Evolutionary conservation across 2,329 filamentous ascomycete species (phyloP).

Genomic region (Stemphylium beticola): DNA sequence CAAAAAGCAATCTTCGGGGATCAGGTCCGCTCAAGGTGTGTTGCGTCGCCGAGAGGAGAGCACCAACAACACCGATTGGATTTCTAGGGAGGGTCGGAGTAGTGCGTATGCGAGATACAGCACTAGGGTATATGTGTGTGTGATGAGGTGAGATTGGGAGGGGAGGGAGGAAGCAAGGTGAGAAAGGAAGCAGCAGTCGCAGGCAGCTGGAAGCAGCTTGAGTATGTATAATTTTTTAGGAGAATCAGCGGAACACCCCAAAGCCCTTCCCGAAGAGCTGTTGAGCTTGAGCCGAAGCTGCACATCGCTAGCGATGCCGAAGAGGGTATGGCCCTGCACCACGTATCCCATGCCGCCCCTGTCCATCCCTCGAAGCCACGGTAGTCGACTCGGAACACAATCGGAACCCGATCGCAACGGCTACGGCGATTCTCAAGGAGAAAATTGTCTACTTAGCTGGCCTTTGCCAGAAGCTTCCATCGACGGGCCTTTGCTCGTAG

Average conservation of each 20-base stretch:
- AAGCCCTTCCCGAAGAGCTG: slow-evolving; percentile 42
- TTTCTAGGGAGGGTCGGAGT: not conserved
- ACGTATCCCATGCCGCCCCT: slow-evolving; percentile 27
- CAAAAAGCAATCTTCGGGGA: slow-evolving; percentile 10
- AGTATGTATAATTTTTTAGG: slow-evolving; percentile 27
- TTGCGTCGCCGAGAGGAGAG: slow-evolving; percentile 22
- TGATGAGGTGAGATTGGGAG: slow-evolving; percentile 2
- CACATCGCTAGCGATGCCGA: slow-evolving; percentile 40
- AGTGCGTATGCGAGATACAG: slow-evolving; percentile 18
- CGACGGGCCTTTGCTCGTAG: not conserved
- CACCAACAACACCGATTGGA: slow-evolving; percentile 25
- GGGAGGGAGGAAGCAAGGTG: slow-evolving; percentile 6
- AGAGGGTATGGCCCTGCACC: slow-evolving; percentile 27
- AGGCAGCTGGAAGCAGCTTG: slow-evolving; percentile 2
- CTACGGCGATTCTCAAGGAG: not conserved
- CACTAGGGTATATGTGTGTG: slow-evolving; percentile 3
- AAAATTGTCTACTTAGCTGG: not conserved
- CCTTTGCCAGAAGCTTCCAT: not conserved
- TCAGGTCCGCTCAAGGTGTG: slow-evolving; percentile 4
- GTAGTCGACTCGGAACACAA: slow-evolving; percentile 22
- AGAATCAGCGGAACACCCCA: slow-evolving; percentile 31
- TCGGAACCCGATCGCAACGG: slow-evolving; percentile 18
- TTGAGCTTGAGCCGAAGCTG: slow-evolving; percentile 43
- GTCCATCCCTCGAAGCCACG: slow-evolving; percentile 19
- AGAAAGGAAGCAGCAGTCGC: slow-evolving; percentile 3